phyloP scores from a whole-genome alignment of 2,329 filamentous ascomycete genomes.

The Calonectria henricotiae region DNA sequence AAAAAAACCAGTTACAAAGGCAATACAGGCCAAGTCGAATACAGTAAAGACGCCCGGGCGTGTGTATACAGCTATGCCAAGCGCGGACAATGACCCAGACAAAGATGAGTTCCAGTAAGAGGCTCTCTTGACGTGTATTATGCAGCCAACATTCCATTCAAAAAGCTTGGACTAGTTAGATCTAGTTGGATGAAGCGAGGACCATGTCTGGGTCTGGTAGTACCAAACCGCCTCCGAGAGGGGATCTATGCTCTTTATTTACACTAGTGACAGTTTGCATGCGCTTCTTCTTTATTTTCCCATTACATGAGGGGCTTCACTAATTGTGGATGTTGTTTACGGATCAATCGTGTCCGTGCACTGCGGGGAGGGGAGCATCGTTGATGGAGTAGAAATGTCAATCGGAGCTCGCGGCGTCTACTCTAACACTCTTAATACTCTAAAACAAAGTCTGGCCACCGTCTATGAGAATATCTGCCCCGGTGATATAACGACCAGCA shows the following conservation, averaged over 20 bases:
- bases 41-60: slow-evolving; percentile 1
- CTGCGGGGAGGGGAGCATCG: neutral
- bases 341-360: neutral
- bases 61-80: neutral
- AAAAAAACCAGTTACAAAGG: slow-evolving; percentile 9
- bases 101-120: slow-evolving; percentile 16
- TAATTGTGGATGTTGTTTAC: too few relatives aligned
- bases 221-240: neutral
- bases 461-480: slow-evolving; percentile 1
- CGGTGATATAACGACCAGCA: neutral
- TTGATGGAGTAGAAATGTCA: neutral
- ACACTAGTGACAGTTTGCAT: neutral
- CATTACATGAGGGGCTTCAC: neutral
- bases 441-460: slow-evolving; percentile 1
- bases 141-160: neutral
- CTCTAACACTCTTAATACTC: neutral
- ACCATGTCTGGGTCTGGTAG: neutral
- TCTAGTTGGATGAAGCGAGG: neutral
- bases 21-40: slow-evolving; percentile 2
- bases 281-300: too few relatives aligned
- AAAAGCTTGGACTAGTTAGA: neutral
- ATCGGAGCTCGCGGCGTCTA: neutral
- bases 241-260: neutral
- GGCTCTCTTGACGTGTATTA: slow-evolving; percentile 13
- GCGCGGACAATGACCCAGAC: neutral